A percentile compares a stretch with the other conserved stretches of the same genome.
Evolutionary conservation across 2,329 filamentous ascomycete species (phyloP).

Genomic region (Penicillium decumbens): DNA sequence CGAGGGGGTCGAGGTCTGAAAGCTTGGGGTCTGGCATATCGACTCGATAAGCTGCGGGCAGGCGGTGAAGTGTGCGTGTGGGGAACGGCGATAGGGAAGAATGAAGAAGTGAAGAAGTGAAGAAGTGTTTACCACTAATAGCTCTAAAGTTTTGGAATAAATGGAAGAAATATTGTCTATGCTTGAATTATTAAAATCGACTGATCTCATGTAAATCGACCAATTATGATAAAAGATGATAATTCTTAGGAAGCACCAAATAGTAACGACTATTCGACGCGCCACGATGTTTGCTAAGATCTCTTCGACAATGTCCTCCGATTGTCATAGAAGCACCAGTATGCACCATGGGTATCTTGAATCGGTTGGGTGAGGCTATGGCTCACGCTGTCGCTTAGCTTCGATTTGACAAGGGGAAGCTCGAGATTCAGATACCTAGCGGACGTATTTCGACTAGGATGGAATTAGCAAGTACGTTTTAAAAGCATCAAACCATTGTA

Average conservation of each 20-base stretch:
- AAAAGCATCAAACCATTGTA: not conserved
- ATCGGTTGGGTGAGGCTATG: not conserved
- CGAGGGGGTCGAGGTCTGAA: not conserved
- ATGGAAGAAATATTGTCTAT: not conserved
- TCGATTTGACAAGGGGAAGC: not conserved
- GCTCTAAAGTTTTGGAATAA: not conserved
- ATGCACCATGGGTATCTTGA: not conserved
- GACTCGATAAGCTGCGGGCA: not conserved
- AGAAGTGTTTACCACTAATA: too few relatives aligned
- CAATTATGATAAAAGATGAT: not conserved
- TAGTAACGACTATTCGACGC: not conserved
- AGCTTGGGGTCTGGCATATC: not conserved
- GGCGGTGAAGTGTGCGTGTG: not conserved
- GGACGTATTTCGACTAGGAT: slow-evolving; percentile 47
- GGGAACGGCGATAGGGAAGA: not conserved
- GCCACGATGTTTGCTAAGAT: not conserved
- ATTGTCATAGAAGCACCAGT: not conserved
- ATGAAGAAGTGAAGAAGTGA: too few relatives aligned
- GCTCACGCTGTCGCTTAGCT: not conserved
- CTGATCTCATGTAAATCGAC: not conserved
- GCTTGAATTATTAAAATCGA: not conserved
- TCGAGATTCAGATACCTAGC: slow-evolving; percentile 27
- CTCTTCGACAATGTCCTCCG: not conserved
- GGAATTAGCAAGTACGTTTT: slow-evolving; percentile 6
- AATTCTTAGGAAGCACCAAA: not conserved